Conservation (phyloP, 768 basidiomycete genomes). For the Xerocomus brunneocitrinus region DNA sequence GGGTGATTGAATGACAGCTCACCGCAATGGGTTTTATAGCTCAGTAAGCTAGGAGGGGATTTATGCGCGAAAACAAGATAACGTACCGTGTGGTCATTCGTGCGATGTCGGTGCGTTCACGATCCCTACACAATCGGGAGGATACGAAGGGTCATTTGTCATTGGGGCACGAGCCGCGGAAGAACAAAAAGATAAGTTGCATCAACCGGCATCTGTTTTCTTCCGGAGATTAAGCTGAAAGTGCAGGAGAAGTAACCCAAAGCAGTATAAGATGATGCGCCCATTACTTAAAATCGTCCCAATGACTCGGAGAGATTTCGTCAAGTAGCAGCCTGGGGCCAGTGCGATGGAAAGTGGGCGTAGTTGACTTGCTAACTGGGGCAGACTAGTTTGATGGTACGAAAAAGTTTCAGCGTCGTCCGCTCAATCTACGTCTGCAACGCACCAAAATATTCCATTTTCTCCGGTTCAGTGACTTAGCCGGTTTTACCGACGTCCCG, state of each 20-base stretch:
- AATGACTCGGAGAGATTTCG: too few relatives aligned
- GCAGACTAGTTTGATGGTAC: too few relatives aligned
- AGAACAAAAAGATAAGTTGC: neutral
- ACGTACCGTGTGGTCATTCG: neutral
- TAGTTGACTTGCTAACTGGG: too few relatives aligned
- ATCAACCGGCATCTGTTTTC: neutral
- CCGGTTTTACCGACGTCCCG: too few relatives aligned
- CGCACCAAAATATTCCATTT: too few relatives aligned
- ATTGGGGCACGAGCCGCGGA: neutral
- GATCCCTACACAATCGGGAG: neutral
- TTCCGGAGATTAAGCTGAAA: neutral
- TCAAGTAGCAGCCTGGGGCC: too few relatives aligned
- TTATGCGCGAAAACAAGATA: neutral
- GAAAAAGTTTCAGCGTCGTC: too few relatives aligned
- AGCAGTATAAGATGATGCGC: neutral
- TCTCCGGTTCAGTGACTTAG: too few relatives aligned
- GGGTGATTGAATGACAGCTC: neutral
- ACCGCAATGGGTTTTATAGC: constrained; percentile 11
- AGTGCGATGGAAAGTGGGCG: too few relatives aligned
- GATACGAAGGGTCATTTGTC: neutral
- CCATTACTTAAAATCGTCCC: neutral
- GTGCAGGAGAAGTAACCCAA: neutral
- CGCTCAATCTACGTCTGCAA: too few relatives aligned
- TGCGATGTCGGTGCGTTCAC: neutral
- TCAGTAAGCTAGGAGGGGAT: constrained; percentile 1